Conservation (phyloP, 1,284 basidiomycete genomes). For the Ganoderma lucidum region DNA sequence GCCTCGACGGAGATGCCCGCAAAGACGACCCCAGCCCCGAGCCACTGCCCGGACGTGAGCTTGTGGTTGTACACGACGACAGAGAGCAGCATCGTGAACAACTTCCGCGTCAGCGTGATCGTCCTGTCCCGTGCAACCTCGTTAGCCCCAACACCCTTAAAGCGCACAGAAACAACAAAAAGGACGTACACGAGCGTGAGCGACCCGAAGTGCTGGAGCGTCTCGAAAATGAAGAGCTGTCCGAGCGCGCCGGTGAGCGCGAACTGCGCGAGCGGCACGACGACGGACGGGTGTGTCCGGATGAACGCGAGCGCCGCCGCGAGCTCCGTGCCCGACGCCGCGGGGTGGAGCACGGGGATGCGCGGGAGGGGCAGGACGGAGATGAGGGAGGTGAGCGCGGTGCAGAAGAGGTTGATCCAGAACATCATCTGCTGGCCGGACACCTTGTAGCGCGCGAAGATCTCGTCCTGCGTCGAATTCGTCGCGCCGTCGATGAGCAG, state of each 20-base stretch:
- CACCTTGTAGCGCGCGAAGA: slow-evolving; percentile 83
- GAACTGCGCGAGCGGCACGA: slow-evolving; percentile 84
- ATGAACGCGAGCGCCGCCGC: slow-evolving; percentile 80
- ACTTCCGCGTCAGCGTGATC: slow-evolving; percentile 95
- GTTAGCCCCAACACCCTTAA: slow-evolving; percentile 10
- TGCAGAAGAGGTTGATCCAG: slow-evolving; percentile 91
- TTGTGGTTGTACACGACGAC: slow-evolving; percentile 93
- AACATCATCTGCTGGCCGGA: slow-evolving; percentile 99
- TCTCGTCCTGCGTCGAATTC: slow-evolving; percentile 99
- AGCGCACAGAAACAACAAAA: not conserved
- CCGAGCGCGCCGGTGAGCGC: slow-evolving; percentile 92
- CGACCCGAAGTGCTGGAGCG: slow-evolving; percentile 94
- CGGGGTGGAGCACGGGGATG: slow-evolving; percentile 79
- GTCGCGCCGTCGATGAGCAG: slow-evolving; percentile 92
- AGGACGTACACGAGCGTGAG: slow-evolving; percentile 86
- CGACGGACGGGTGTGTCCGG: slow-evolving; percentile 79
- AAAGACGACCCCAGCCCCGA: slow-evolving; percentile 88
- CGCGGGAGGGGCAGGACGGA: slow-evolving; percentile 76
- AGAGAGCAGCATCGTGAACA: slow-evolving; percentile 98
- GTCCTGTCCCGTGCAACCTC: slow-evolving; percentile 56
- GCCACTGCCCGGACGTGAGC: slow-evolving; percentile 89
- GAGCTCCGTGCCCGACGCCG: slow-evolving; percentile 67
- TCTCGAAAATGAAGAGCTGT: slow-evolving; percentile 99
- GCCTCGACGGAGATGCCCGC: slow-evolving; percentile 95
- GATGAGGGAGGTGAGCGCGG: slow-evolving; percentile 70